Base-by-base conservation (phyloP, 768 basidiomycete species). In the Chlorophyllum brunneum region DNA sequence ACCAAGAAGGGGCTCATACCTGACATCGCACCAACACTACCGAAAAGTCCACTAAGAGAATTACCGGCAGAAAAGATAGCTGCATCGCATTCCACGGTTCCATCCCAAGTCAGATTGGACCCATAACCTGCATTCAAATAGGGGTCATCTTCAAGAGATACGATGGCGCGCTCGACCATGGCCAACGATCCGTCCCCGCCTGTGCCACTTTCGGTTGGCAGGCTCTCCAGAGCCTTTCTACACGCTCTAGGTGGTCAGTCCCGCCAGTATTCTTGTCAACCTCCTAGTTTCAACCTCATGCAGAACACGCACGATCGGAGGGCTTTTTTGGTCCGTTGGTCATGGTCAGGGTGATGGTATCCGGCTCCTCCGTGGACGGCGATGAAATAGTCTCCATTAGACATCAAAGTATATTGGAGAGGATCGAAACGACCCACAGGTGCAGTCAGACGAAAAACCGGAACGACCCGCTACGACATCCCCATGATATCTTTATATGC, bases 301-400 rank as follows among this genome's bases (percentile, higher is more conserved):
- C 5, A 26, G 24, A 9, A 24, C 5, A 48, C 69, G 67, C 60
- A 86, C 86, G 68, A 72, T 67, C 75, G 72, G 60, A 91, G 66
- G 3, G 77, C 77, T 10, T 65, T 67, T 56, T 84, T 86, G 33
- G 86, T 69, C 30, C 72, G 70, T 23, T 71, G 68, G 48, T 87
- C 83, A 13, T 70, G 65, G 0, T 63, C 56, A 40, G 61, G 67
- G 5, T 72, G 62, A 58, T 90, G 87, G n/a, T 71, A 64, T 2
- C 89, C 90, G 23, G 90, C 90, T 26, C 90, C 90, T 9, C 85
- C 89, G 58, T 92, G 90, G 9, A 88, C 85, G 2, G 80, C 81
- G 52, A 89, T 66, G 56, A 44, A 43, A 27, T 75, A 79, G 39
- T 65, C 62, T 33, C 36, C 26, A 24, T 38, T 36, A 47, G 58